Evolutionary conservation across 2,329 filamentous ascomycete genomes (phyloP), one percentile per base, ranked within the genome.

Genomic region (Penicillium sp.): DNA sequence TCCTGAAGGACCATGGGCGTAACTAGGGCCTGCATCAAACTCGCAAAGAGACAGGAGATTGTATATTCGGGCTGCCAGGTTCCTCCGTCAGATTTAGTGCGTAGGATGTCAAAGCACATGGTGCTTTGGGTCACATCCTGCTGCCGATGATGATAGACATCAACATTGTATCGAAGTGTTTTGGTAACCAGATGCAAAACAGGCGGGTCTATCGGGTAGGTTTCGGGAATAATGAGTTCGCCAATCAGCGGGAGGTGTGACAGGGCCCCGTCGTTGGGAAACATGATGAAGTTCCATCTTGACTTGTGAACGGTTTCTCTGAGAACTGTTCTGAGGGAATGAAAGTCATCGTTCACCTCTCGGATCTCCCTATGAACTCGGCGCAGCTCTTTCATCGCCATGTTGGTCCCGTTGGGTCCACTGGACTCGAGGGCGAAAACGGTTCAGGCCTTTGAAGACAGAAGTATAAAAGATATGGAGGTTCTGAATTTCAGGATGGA

Each of bases 101-200:
- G 22, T 16, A 60, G 38, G 19, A 60, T 60, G 35, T 60, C 58
- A 22, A 60, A 60, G 48, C 58, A 57, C 53, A 60, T 60, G 38
- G 58, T 60, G n/a, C 46, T 60, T 6, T 22, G 46, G 2, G 40
- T 37, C 6, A 52, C 58, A 19, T 52, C 42, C 1, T 19, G n/a
- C 6, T 38, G 7, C 3, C 25, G 11, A 7, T 8, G 4, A 6
- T 30, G 58, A 19, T 52, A 52, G 26, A 38, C 42, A 48, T 60
- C 58, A 2, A 60, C 58, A 37, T 60, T 56, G 3, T 2, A 14
- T n/a, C 53, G 48, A 0, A 57, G 5, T 8, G 46, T 60, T 8
- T 14, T 38, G 25, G 58, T 60, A 19, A 60, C 57, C 1, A 60
- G 48, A 45, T 60, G 58, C n/a, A 60, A 22, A 6, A 60, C 58